Base-by-base conservation (phyloP, 2,329 filamentous ascomycete species). In the Fusarium equiseti region DNA sequence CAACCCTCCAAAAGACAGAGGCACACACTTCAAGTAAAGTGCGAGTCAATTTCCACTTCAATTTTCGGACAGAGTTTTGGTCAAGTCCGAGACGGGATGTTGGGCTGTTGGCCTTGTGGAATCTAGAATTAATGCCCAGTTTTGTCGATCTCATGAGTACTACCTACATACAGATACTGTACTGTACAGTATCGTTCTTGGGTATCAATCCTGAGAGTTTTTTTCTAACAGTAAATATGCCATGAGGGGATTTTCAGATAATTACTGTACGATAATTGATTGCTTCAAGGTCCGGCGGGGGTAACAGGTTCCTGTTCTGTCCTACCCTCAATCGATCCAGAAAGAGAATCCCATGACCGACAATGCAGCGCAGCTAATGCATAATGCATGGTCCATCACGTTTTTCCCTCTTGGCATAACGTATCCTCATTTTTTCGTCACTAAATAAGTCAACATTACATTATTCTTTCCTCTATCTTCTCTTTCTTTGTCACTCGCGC, bases 341-440 rank as follows among this genome's bases (percentile, higher is more conserved):
- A 69, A 69, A 62, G 20, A 56, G 60, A 69, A 69, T 68, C 63
- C 51, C 65, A 69, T 69, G 65, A 66, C 66, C 66, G 53, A 51
- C 42, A 24, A 52, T 69, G 45, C 45, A 56, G 64, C 45, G 52
- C 44, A 58, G 27, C 64, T 68, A 54, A 54, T 69, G 48, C 59
- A 66, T 51, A 56, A 69, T 65, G 65, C 65, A 61, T 70, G 66
- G 26, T 43, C 52, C 51, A 50, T 71, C 68, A 57, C 64, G 32
- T 54, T 59, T 64, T 57, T 43, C 42, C n/a, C 24, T 51, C 63
- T 63, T 68, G 57, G 51, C 64, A 32, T 29, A 31, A 61, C 12
- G 57, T 40, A 63, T 62, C 45, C 35, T 53, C 35, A 12, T 27
- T 53, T 42, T 42, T 16, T 38, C 31, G 27, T 32, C n/a, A 32